A percentile compares a stretch with the other conserved stretches of the same genome.
These are phyloP conservation scores for Trifolium subterraneum DNA, from an alignment of 306 rosid genomes.

Conservation along the genomic window DNA sequence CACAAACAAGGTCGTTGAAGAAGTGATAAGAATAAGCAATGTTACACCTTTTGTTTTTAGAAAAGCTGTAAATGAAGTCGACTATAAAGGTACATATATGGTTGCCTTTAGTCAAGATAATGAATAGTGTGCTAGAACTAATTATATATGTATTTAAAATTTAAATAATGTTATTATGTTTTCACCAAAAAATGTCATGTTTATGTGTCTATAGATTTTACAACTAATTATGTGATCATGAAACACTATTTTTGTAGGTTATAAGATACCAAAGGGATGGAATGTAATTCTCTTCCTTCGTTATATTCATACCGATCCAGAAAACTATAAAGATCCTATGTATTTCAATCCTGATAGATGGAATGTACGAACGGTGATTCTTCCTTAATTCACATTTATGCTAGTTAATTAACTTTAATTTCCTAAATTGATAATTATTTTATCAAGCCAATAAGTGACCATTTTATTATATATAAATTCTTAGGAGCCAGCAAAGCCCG, in stretches of 20 bases:
- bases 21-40: slow-evolving; percentile 51
- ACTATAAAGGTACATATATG: slow-evolving; percentile 43
- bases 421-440: background rate
- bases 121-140: no score
- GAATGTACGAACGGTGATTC: slow-evolving; percentile 24
- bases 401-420: background rate
- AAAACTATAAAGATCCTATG: slow-evolving; percentile 42
- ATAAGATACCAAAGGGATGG: slow-evolving; percentile 47
- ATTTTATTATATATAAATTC: background rate
- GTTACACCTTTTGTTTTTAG: slow-evolving; percentile 41
- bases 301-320: slow-evolving; percentile 24
- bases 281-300: slow-evolving; percentile 32
- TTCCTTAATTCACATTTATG: background rate
- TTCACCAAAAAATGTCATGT: background rate
- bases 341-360: slow-evolving; percentile 47
- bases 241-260: slow-evolving; percentile 36
- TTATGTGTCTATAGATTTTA: background rate
- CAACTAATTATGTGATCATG: background rate
- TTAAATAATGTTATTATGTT: no score
- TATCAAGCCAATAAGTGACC: background rate
- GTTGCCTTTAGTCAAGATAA: background rate
- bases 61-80: slow-evolving; percentile 30
- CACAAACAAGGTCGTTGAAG: slow-evolving; percentile 56
- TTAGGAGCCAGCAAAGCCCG: slow-evolving; percentile 42
- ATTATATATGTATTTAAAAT: no score